Percentiles rank a stretch among this genome's conserved stretches.
Conservation (phyloP, 192 early-diverging fungal genomes). For the Podila minutissima region DNA sequence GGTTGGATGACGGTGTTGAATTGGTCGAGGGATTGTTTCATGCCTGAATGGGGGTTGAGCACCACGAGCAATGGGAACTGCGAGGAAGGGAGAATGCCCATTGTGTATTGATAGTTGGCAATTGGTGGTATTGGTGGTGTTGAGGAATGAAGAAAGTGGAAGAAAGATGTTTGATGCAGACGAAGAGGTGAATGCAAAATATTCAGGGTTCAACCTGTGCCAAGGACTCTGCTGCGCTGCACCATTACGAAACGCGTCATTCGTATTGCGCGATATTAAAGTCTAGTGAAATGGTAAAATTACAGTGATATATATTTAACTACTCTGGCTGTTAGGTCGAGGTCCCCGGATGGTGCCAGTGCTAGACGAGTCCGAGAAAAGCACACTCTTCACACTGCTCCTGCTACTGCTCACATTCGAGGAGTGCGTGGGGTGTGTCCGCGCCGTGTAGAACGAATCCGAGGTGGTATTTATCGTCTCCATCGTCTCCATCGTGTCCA, state of each 20-base stretch:
- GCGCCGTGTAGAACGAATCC: slow-evolving; percentile 18
- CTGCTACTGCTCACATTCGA: not conserved
- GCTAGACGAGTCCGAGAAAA: slow-evolving; percentile 4
- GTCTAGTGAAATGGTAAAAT: too few species aligned
- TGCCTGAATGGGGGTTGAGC: slow-evolving; percentile 52
- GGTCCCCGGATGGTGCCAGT: slow-evolving; percentile 1
- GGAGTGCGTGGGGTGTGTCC: slow-evolving; percentile 6
- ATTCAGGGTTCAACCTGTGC: too few species aligned
- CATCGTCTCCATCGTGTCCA: slow-evolving; percentile 3
- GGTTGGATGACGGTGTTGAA: slow-evolving; percentile 52
- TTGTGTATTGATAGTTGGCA: not conserved
- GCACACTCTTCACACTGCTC: not conserved
- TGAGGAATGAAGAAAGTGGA: not conserved
- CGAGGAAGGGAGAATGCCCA: slow-evolving; percentile 36
- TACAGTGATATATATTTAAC: not conserved
- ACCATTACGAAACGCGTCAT: too few species aligned
- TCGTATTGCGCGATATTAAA: too few species aligned
- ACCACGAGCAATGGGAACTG: slow-evolving; percentile 43
- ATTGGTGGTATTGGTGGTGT: not conserved
- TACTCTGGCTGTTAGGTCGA: not conserved
- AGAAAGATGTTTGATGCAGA: too few species aligned
- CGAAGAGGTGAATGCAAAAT: too few species aligned
- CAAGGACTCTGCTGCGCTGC: too few species aligned
- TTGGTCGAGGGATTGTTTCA: slow-evolving; percentile 18
- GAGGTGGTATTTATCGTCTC: not conserved